phyloP scores from a whole-genome alignment of 345 rosid species.

The Heritiera fomes region DNA sequence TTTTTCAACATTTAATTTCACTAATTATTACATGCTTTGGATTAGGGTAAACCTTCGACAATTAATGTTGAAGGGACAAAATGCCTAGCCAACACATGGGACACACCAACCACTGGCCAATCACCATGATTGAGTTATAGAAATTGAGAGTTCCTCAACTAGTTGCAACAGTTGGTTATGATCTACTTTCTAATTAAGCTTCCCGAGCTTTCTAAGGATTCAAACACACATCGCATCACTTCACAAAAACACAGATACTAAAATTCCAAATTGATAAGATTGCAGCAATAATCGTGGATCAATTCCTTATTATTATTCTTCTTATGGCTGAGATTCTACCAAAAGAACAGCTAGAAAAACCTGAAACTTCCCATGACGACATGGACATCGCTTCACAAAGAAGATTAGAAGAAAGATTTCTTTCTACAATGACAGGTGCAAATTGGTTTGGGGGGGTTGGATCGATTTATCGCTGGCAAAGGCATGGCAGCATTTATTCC shows the following conservation, averaged over 20 bases:
- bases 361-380: not conserved
- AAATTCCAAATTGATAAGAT: not conserved
- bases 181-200: not conserved
- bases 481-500: slow-evolving; percentile 11
- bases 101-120: not conserved
- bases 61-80: not conserved
- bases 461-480: not conserved
- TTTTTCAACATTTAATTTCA: not conserved
- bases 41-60: not conserved
- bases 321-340: not conserved
- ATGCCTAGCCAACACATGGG: not conserved
- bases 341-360: not conserved
- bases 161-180: not conserved
- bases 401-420: not conserved
- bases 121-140: not conserved
- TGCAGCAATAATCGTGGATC: not conserved
- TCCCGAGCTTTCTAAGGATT: not conserved
- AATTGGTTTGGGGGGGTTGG: not conserved
- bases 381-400: slow-evolving; percentile 4
- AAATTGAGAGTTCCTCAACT: not conserved
- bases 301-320: not conserved
- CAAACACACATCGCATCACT: too few species aligned
- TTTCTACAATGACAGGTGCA: not conserved
- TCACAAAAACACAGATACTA: not conserved
- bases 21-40: not conserved